Evolutionary conservation across 495 filamentous ascomycete species (phyloP).

Genomic region (Neurospora pannonica): DNA sequence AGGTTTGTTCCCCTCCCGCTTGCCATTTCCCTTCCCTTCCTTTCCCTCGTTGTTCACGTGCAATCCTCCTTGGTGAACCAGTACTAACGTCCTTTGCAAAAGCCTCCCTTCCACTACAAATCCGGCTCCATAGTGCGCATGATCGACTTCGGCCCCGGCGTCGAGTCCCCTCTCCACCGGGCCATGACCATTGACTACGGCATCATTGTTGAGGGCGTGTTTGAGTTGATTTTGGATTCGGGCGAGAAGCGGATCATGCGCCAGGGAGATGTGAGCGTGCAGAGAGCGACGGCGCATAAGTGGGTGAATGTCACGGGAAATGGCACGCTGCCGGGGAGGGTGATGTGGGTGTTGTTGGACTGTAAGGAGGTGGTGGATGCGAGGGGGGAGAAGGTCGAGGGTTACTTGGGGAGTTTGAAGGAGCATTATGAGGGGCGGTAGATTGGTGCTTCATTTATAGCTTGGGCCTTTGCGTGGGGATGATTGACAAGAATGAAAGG

Average conservation of each 20-base stretch:
- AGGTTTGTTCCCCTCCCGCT: neutral
- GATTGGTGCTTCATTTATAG: too few species aligned
- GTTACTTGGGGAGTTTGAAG: neutral
- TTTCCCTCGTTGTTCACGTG: neutral
- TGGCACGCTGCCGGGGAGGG: neutral
- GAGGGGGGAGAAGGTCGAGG: neutral
- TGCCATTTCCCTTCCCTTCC: neutral
- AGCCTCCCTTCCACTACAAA: neutral
- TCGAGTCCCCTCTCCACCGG: constrained; percentile 43
- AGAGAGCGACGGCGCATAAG: constrained; percentile 50
- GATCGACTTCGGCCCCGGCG: constrained; percentile 37
- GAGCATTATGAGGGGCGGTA: neutral
- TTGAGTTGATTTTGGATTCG: constrained; percentile 44
- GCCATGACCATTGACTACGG: constrained; percentile 57
- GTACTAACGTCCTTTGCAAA: too few species aligned
- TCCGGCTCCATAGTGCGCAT: neutral
- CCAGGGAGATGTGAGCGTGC: constrained; percentile 44
- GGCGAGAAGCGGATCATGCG: constrained; percentile 42
- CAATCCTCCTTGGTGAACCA: too few species aligned
- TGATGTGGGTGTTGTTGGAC: neutral
- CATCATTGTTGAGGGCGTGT: constrained; percentile 51
- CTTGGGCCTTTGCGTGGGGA: too few species aligned
- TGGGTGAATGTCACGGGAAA: constrained; percentile 40
- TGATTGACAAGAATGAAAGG: too few species aligned
- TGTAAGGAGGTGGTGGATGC: neutral